Conservation (phyloP, 805 yeast species). For the Starmerella stigmatis region DNA sequence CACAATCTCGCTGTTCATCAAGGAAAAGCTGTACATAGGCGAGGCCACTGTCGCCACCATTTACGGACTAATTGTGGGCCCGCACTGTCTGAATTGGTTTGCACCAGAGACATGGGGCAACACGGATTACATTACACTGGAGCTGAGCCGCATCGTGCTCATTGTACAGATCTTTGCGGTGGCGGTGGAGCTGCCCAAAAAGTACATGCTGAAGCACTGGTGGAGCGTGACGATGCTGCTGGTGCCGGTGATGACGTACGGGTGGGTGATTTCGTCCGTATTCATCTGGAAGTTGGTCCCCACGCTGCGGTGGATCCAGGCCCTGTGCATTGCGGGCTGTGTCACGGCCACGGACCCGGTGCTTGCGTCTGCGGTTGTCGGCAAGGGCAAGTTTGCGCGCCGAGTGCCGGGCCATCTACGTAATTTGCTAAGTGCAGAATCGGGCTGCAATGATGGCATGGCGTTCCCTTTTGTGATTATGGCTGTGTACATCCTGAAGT, state of each 20-base stretch:
- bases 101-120: constrained; percentile 79
- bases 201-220: constrained; percentile 81
- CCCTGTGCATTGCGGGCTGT: constrained; percentile 71
- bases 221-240: constrained; percentile 59
- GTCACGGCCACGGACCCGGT: constrained; percentile 94
- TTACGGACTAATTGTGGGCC: constrained; percentile 80
- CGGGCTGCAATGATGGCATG: constrained; percentile 92
- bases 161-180: constrained; percentile 88
- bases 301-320: constrained; percentile 56
- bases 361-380: constrained; percentile 88
- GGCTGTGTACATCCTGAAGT: constrained; percentile 56
- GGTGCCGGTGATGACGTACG: constrained; percentile 80
- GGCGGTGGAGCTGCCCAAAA: constrained; percentile 84
- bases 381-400: constrained; percentile 83
- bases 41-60: constrained; percentile 85
- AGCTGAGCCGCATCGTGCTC: constrained; percentile 68
- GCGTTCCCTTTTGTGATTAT: constrained; percentile 80
- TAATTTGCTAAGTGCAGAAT: constrained; percentile 71
- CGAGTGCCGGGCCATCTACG: constrained; percentile 90
- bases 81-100: constrained; percentile 76
- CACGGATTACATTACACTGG: constrained; percentile 69
- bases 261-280: constrained; percentile 76
- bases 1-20: constrained; percentile 66
- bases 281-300: constrained; percentile 74
- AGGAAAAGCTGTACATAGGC: constrained; percentile 76